Percentiles rank a stretch among this genome's conserved stretches.
Conservation (phyloP, 768 basidiomycete species). For the Auricularia heimuer region DNA sequence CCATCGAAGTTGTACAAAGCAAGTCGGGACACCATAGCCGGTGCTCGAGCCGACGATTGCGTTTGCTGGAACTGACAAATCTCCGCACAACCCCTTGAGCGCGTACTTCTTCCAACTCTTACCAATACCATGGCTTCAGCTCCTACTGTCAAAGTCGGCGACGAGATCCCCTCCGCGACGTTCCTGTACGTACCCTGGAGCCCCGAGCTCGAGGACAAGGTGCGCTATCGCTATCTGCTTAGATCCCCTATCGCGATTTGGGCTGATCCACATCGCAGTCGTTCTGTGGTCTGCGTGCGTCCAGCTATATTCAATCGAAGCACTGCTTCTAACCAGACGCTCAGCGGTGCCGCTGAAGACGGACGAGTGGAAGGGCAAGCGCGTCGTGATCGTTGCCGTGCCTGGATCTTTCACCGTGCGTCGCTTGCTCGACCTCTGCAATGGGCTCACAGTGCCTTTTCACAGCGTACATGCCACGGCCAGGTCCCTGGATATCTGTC, state of each 20-base stretch:
- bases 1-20: too few species aligned
- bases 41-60: too few species aligned
- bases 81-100: too few species aligned
- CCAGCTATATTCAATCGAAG: too few species aligned
- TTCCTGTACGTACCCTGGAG: conserved; percentile 52
- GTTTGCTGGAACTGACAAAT: too few species aligned
- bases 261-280: conserved; percentile 25
- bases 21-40: too few species aligned
- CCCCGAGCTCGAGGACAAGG: conserved; percentile 51
- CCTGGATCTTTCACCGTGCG: conserved; percentile 76
- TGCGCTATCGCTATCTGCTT: conserved; percentile 21
- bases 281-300: conserved; percentile 58
- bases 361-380: conserved; percentile 69
- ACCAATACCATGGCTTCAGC: not conserved
- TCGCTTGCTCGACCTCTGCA: not conserved
- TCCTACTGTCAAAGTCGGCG: conserved; percentile 36
- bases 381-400: conserved; percentile 67
- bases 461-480: conserved; percentile 12
- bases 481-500: conserved; percentile 19
- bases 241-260: not conserved
- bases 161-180: conserved; percentile 36
- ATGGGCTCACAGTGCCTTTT: not conserved
- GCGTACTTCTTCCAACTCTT: too few species aligned
- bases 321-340: too few species aligned
- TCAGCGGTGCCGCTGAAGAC: conserved; percentile 46